phyloP scores from a whole-genome alignment of 192 early-diverging fungal species.

The Coemansia sp. region DNA sequence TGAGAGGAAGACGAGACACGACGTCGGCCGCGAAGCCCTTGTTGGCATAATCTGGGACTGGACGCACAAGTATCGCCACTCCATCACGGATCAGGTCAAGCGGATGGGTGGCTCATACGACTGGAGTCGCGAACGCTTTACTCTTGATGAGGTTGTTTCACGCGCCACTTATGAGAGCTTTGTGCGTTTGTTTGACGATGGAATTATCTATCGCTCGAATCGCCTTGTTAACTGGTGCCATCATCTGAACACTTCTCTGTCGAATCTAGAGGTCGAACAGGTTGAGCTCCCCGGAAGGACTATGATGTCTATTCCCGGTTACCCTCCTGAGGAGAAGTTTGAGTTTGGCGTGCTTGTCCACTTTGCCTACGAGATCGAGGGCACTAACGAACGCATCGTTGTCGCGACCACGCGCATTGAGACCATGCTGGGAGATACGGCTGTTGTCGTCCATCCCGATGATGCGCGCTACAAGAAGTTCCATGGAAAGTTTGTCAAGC shows the following conservation, averaged over 20 bases:
- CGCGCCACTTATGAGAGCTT: constrained; percentile 93
- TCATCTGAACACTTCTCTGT: constrained; percentile 90
- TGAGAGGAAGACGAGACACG: constrained; percentile 79
- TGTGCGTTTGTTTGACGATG: constrained; percentile 90
- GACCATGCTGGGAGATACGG: constrained; percentile 99
- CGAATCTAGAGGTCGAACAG: constrained; percentile 96
- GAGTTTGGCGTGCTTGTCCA: constrained; percentile 98
- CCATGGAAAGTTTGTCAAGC: constrained; percentile 88
- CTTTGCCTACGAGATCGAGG: constrained; percentile 92
- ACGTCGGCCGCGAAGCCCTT: constrained; percentile 89
- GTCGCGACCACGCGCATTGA: constrained; percentile 99
- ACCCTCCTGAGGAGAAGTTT: constrained; percentile 89
- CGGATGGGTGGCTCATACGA: constrained; percentile 91
- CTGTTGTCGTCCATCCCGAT: constrained; percentile 90
- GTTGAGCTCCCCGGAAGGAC: constrained; percentile 84
- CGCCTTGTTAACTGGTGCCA: constrained; percentile 99
- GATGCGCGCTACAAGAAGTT: constrained; percentile 94
- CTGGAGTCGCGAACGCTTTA: constrained; percentile 90
- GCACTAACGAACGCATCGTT: constrained; percentile 80
- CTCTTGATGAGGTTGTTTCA: constrained; percentile 80
- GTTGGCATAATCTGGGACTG: constrained; percentile 90
- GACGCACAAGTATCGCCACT: constrained; percentile 82
- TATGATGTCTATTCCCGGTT: constrained; percentile 85
- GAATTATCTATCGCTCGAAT: constrained; percentile 94
- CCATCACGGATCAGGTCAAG: constrained; percentile 86